Evolutionary conservation across 192 early-diverging fungal genomes (phyloP).

Genomic region (Dimargaris xerosporica): DNA sequence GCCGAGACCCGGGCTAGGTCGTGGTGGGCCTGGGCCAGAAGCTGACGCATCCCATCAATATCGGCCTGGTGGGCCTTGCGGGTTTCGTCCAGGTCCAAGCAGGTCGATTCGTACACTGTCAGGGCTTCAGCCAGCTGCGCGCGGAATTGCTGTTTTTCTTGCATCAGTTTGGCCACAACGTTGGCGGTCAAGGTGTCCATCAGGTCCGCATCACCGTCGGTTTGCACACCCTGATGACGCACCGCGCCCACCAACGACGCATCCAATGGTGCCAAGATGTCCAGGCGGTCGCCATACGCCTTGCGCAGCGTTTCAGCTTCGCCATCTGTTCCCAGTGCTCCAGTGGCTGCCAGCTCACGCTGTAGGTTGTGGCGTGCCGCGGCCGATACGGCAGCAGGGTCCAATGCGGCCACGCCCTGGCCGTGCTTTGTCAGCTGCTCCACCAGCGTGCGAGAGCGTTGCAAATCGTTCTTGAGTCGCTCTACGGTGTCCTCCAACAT

Average conservation of each 20-base stretch:
- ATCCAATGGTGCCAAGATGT: no score
- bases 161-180: slow-evolving; percentile 3
- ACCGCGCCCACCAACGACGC: neutral
- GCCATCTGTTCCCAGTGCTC: neutral
- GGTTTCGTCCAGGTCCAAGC: slow-evolving; percentile 4
- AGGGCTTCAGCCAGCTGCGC: slow-evolving; percentile 2
- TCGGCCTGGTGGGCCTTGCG: slow-evolving; percentile 4
- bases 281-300: neutral
- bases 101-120: neutral
- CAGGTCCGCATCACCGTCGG: neutral
- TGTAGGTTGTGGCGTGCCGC: neutral
- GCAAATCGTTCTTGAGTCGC: neutral
- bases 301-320: neutral
- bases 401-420: neutral
- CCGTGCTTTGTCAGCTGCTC: neutral
- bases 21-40: no score
- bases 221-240: neutral
- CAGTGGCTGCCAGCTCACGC: slow-evolving; percentile 5
- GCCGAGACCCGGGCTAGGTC: neutral
- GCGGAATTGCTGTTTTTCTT: slow-evolving; percentile 1
- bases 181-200: neutral
- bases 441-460: neutral
- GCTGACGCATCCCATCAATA: neutral
- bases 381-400: neutral
- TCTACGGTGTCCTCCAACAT: neutral